phyloP scores from a whole-genome alignment of 768 basidiomycete species.

The Boletus tomentosulus region DNA sequence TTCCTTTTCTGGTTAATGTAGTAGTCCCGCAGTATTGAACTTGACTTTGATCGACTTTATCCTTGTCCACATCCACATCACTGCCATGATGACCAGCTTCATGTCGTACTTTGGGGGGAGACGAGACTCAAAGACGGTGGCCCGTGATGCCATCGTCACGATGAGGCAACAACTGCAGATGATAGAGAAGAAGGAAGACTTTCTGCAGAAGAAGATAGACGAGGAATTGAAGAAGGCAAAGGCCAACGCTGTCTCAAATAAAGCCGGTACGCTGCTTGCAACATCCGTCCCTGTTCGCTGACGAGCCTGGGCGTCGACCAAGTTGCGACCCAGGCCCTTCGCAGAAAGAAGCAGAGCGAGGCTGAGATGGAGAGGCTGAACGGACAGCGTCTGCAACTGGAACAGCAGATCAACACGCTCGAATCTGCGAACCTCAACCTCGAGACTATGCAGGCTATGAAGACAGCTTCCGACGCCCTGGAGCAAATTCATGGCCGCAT shows the following conservation, averaged over 20 bases:
- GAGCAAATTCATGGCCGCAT: constrained; percentile 85
- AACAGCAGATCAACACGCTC: constrained; percentile 94
- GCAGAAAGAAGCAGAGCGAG: constrained; percentile 91
- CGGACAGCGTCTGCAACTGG: constrained; percentile 85
- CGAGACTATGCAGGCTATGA: constrained; percentile 97
- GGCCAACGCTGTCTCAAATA: constrained; percentile 91
- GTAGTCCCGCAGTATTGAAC: constrained; percentile 11
- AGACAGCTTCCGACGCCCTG: constrained; percentile 87
- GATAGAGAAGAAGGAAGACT: constrained; percentile 99
- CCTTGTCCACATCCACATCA: neutral
- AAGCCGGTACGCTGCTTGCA: constrained; percentile 60
- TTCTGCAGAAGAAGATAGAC: constrained; percentile 93
- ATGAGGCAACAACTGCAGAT: constrained; percentile 92
- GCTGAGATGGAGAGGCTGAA: constrained; percentile 79
- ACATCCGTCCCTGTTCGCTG: neutral
- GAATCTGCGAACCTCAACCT: constrained; percentile 97
- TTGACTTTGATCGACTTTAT: neutral
- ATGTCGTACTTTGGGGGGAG: constrained; percentile 90
- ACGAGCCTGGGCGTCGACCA: constrained; percentile 30
- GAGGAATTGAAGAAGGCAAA: constrained; percentile 90
- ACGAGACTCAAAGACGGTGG: constrained; percentile 76
- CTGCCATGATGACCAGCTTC: constrained; percentile 64
- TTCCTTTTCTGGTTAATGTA: constrained; percentile 26
- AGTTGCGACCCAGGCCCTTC: constrained; percentile 84
- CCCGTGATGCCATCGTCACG: constrained; percentile 89